phyloP scores from a whole-genome alignment of 768 basidiomycete species.

The Tricholoma bakamatsutake region DNA sequence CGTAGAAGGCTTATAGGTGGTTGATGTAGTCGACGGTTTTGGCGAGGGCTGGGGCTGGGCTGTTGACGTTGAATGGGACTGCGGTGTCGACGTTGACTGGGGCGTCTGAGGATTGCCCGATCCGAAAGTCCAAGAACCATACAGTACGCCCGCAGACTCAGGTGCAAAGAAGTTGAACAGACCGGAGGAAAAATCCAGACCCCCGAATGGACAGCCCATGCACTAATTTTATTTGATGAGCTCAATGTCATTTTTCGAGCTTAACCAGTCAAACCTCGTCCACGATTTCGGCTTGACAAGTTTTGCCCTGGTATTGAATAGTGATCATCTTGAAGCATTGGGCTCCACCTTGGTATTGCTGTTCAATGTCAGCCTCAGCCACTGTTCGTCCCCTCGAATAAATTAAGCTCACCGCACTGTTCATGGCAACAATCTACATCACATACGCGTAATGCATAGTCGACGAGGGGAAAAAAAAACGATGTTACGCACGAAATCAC shows the following conservation, averaged over 20 bases:
- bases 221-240: slow-evolving; percentile 29
- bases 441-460: background rate
- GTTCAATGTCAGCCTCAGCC: background rate
- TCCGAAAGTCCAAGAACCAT: slow-evolving; percentile 35
- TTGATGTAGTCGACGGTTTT: background rate
- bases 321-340: slow-evolving; percentile 50
- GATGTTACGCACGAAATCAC: slow-evolving; percentile 35
- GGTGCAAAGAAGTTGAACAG: slow-evolving; percentile 46
- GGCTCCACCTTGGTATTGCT: slow-evolving; percentile 17
- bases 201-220: slow-evolving; percentile 43
- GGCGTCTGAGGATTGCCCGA: slow-evolving; percentile 9
- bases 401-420: slow-evolving; percentile 7
- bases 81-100: slow-evolving; percentile 11
- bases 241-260: background rate
- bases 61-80: no score
- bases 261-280: slow-evolving; percentile 37
- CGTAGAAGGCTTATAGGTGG: background rate
- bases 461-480: background rate
- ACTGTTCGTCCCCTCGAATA: background rate
- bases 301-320: slow-evolving; percentile 45
- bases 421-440: slow-evolving; percentile 40
- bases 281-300: slow-evolving; percentile 32
- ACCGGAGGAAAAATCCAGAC: slow-evolving; percentile 45
- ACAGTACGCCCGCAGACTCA: slow-evolving; percentile 34
- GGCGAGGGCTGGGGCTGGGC: background rate